phyloP scores from a whole-genome alignment of 2,329 filamentous ascomycete species.

The Tricladium varicosporioides region DNA sequence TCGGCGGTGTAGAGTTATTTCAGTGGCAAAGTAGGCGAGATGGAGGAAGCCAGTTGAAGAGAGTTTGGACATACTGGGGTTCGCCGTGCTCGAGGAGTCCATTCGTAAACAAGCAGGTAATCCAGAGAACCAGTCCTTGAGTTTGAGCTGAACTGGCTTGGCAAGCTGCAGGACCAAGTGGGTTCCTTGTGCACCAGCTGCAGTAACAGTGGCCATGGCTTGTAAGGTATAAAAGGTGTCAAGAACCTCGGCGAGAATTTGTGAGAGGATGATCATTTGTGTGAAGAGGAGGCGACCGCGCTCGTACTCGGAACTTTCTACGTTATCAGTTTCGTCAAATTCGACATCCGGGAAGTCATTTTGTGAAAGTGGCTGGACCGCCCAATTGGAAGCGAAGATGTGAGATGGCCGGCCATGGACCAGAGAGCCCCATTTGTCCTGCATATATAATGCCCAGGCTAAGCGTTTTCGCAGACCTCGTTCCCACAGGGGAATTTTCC shows the following conservation, averaged over 20 bases:
- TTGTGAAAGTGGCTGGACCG: constrained; percentile 61
- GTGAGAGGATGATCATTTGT: constrained; percentile 73
- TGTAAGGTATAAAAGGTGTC: constrained; percentile 80
- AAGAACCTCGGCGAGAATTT: constrained; percentile 75
- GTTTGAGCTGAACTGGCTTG: constrained; percentile 77
- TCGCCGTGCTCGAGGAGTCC: constrained; percentile 51
- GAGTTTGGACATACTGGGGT: constrained; percentile 43
- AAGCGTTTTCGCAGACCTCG: constrained; percentile 59
- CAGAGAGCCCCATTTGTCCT: constrained; percentile 61
- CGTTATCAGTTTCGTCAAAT: constrained; percentile 60
- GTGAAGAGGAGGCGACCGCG: constrained; percentile 68
- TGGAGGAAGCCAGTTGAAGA: constrained; percentile 76
- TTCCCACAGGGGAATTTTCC: constrained; percentile 64
- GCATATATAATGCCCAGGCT: constrained; percentile 64
- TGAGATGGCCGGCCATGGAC: constrained; percentile 81
- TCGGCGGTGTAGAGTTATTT: constrained; percentile 88
- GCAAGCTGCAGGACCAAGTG: constrained; percentile 71
- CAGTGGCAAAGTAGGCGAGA: constrained; percentile 88
- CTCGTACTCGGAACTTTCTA: constrained; percentile 60
- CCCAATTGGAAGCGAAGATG: constrained; percentile 69
- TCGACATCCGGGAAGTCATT: constrained; percentile 75
- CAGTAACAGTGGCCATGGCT: constrained; percentile 66
- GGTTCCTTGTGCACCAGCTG: constrained; percentile 67
- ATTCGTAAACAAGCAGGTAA: constrained; percentile 62
- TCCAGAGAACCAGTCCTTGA: constrained; percentile 78